Evolutionary conservation across 31 red algal genomes (phyloP).

Genomic region (Odonthalia washingtoniensis): DNA sequence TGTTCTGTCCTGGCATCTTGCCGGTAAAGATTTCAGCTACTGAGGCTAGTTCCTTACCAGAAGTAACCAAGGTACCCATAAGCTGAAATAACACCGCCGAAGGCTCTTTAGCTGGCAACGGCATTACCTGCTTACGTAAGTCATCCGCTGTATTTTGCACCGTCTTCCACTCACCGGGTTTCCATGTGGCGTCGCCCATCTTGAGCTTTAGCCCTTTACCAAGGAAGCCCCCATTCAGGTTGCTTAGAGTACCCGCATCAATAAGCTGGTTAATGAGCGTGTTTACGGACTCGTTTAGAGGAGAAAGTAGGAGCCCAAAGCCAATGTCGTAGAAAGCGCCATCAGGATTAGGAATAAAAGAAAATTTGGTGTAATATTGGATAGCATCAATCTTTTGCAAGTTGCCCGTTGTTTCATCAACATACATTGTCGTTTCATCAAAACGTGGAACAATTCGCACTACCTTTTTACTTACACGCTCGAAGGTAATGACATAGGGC

Average conservation of each 20-base stretch:
- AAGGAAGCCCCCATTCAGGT: conserved; percentile 10
- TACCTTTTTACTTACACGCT: background rate
- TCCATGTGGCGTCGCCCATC: background rate
- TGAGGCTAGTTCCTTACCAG: conserved; percentile 2
- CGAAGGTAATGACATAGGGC: conserved; percentile 17
- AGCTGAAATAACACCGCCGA: background rate
- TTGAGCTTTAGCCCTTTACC: background rate
- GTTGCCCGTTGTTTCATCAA: conserved; percentile 3
- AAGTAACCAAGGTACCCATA: background rate
- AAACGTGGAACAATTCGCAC: conserved; percentile 6
- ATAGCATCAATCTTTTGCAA: background rate
- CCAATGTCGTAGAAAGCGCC: conserved; percentile 6
- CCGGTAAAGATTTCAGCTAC: background rate
- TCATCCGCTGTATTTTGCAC: background rate
- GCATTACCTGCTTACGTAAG: background rate
- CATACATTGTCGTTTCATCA: background rate
- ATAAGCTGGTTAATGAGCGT: conserved; percentile 16
- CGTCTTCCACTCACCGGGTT: background rate
- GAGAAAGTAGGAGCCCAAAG: conserved; percentile 2
- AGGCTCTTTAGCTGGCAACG: background rate
- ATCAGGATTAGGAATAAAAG: conserved; percentile 16
- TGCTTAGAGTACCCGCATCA: background rate
- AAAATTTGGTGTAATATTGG: background rate
- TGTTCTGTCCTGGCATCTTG: background rate
- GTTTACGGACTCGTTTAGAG: background rate